These are phyloP conservation scores for Alternaria postmessia DNA, from an alignment of 2,329 filamentous ascomycete species.

Conservation along the genomic window DNA sequence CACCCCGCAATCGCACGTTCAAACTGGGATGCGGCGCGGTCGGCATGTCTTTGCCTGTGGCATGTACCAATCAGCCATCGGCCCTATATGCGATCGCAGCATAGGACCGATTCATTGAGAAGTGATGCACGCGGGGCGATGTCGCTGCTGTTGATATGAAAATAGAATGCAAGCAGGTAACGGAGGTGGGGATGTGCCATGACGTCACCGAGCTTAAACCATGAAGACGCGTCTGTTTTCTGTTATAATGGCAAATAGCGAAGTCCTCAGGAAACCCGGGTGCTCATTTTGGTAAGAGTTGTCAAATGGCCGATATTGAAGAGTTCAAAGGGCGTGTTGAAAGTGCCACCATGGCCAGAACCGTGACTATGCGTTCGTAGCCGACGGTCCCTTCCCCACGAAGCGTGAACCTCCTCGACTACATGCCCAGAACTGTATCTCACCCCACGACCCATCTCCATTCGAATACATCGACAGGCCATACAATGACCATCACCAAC, in stretches of 20 bases:
- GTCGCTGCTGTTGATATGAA: not conserved
- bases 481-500: constrained; percentile 43
- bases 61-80: not conserved
- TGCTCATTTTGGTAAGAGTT: accelerated
- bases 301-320: not conserved
- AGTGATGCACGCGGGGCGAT: too few relatives aligned
- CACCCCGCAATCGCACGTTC: not conserved
- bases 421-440: not conserved
- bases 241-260: too few relatives aligned
- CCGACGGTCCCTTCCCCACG: not conserved
- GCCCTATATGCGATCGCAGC: not conserved
- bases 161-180: not conserved
- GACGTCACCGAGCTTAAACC: not conserved
- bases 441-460: not conserved
- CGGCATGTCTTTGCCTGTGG: not conserved
- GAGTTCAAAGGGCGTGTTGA: too few relatives aligned
- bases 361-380: not conserved
- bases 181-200: not conserved
- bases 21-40: not conserved
- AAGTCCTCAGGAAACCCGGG: too few relatives aligned
- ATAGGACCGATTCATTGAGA: too few relatives aligned
- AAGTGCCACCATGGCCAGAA: too few relatives aligned
- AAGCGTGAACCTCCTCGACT: not conserved
- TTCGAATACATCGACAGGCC: too few relatives aligned
- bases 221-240: not conserved